Percentiles rank a stretch among this genome's conserved stretches.
Conservation (phyloP, 768 basidiomycete genomes). For the Neoboletus brunneissimus region DNA sequence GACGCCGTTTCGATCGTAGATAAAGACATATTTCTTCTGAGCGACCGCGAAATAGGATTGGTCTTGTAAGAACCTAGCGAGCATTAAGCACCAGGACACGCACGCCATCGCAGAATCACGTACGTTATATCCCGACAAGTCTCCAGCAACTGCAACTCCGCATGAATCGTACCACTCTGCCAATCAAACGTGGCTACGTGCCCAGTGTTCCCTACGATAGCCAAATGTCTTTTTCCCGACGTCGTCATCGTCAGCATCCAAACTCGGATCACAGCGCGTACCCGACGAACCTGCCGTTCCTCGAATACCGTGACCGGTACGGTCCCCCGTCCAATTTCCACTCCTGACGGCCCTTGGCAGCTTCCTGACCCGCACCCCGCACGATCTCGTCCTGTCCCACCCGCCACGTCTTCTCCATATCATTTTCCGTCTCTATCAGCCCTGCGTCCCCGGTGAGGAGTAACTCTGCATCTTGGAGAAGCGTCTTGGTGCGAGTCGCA, state of each 20-base stretch:
- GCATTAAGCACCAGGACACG: not conserved
- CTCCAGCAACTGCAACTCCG: conserved; percentile 87
- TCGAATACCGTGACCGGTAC: conserved; percentile 80
- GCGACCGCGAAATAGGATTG: conserved; percentile 93
- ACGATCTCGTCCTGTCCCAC: conserved; percentile 78
- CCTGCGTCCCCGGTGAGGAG: conserved; percentile 71
- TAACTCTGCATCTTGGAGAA: conserved; percentile 69
- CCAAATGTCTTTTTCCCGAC: conserved; percentile 62
- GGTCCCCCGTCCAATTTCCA: conserved; percentile 83
- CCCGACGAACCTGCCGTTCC: conserved; percentile 77
- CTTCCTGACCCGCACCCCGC: conserved; percentile 65
- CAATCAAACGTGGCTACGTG: conserved; percentile 94
- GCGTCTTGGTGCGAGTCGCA: conserved; percentile 56
- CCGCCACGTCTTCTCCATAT: conserved; percentile 89
- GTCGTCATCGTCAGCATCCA: not conserved
- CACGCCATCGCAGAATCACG: conserved; percentile 24
- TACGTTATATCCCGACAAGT: conserved; percentile 91
- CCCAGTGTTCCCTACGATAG: conserved; percentile 77
- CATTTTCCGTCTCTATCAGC: conserved; percentile 68
- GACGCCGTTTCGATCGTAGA: conserved; percentile 92
- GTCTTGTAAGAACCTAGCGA: conserved; percentile 79
- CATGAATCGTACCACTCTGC: conserved; percentile 80
- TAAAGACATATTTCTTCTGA: conserved; percentile 93
- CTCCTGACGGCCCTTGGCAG: conserved; percentile 71
- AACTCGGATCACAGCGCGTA: not conserved